Conservation (phyloP, 169 alveolate species). For the Plasmodium knowlesi region DNA sequence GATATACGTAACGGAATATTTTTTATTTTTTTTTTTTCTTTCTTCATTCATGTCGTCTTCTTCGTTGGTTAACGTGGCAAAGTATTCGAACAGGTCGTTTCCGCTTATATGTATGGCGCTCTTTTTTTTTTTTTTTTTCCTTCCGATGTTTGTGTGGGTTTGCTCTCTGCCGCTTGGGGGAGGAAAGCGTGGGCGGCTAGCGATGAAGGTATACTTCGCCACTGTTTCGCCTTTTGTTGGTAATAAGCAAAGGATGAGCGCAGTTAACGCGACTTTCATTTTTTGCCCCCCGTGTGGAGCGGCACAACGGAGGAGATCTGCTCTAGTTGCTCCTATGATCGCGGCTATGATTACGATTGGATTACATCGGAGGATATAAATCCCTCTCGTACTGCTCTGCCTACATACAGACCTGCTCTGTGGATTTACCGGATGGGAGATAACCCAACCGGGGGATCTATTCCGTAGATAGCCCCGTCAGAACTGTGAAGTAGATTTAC, state of each 20-base stretch:
- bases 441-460: neutral
- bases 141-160: neutral
- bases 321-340: neutral
- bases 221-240: neutral
- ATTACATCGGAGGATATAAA: neutral
- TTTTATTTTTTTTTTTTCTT: constrained; percentile 34
- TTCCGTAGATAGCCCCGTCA: neutral
- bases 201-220: neutral
- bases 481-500: neutral
- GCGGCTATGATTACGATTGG: neutral
- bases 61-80: constrained; percentile 2
- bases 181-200: neutral
- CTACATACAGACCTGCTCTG: neutral
- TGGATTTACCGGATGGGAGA: neutral
- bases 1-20: constrained; percentile 38
- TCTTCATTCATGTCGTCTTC: constrained; percentile 38
- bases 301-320: neutral
- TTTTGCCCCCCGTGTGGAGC: neutral
- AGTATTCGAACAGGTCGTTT: constrained; percentile 58
- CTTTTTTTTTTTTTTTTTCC: neutral
- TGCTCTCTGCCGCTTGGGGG: neutral
- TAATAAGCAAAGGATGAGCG: neutral
- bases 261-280: neutral
- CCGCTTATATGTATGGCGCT: constrained; percentile 11
- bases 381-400: neutral